These are phyloP conservation scores for Phialophora expanda DNA, from an alignment of 2,329 filamentous ascomycete genomes.

Conservation along the genomic window DNA sequence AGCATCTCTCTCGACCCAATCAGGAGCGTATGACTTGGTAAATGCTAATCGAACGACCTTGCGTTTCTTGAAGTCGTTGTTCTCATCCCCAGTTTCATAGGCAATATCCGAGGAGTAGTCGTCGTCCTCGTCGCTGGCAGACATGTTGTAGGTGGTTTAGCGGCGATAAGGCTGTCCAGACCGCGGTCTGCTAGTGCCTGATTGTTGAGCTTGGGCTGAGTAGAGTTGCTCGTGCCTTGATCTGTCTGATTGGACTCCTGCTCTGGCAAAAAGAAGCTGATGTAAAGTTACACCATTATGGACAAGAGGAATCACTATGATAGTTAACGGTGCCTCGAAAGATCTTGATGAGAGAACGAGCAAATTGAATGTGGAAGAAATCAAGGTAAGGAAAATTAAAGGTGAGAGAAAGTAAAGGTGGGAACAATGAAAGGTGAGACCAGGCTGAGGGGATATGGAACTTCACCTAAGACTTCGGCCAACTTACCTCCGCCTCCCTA, in stretches of 20 bases:
- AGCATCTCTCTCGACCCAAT: constrained; percentile 29
- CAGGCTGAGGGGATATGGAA: neutral
- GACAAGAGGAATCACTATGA: neutral
- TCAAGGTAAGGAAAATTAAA: no score
- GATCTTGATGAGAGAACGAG: neutral
- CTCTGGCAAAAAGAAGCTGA: neutral
- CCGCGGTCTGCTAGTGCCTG: neutral
- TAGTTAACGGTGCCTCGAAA: neutral
- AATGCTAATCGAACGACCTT: neutral
- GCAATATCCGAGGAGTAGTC: neutral
- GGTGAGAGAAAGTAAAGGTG: neutral
- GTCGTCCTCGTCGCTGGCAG: neutral
- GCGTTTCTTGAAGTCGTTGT: neutral
- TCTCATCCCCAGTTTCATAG: neutral
- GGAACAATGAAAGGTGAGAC: neutral
- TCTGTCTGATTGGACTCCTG: neutral
- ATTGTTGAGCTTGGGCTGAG: neutral
- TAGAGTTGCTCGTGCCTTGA: neutral
- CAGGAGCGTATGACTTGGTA: neutral
- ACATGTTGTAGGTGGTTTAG: neutral
- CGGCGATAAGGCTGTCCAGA: neutral
- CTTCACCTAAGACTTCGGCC: neutral
- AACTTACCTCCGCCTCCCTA: neutral
- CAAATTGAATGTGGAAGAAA: neutral
- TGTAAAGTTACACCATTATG: neutral